Conservation (phyloP, 768 basidiomycete genomes). For the Tricholoma sp. region DNA sequence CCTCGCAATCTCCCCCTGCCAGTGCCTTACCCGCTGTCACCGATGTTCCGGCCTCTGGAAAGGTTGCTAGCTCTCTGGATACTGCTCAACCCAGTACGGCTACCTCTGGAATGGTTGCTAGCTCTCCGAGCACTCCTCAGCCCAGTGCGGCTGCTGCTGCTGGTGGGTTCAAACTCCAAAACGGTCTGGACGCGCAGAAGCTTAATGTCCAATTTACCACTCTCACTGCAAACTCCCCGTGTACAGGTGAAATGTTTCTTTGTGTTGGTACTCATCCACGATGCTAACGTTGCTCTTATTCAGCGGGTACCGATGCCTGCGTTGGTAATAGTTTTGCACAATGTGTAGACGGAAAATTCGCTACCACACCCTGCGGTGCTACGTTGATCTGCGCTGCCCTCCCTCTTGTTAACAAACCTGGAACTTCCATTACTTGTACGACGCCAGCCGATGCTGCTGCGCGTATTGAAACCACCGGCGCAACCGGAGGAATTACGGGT, state of each 20-base stretch:
- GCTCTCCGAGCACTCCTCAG: neutral
- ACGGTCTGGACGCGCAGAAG: constrained; percentile 33
- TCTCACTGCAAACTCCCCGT: constrained; percentile 32
- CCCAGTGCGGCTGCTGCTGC: constrained; percentile 11
- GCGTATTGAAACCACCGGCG: constrained; percentile 38
- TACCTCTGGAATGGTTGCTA: neutral
- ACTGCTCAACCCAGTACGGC: too few relatives aligned
- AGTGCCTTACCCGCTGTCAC: too few relatives aligned
- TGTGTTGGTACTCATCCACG: neutral
- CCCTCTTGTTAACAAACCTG: constrained; percentile 48
- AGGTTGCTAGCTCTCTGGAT: too few relatives aligned
- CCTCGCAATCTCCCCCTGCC: constrained; percentile 10
- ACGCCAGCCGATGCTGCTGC: constrained; percentile 39
- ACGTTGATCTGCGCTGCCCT: constrained; percentile 42
- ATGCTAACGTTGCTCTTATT: constrained; percentile 10
- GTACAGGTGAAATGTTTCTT: constrained; percentile 21
- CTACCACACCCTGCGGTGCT: constrained; percentile 30
- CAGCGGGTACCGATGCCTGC: constrained; percentile 41
- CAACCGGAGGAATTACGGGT: constrained; percentile 38
- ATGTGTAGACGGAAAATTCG: constrained; percentile 42
- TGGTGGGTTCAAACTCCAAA: constrained; percentile 25
- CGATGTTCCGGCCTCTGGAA: too few relatives aligned
- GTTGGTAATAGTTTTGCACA: constrained; percentile 39
- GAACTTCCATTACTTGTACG: constrained; percentile 49
- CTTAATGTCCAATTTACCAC: constrained; percentile 36